phyloP scores from a whole-genome alignment of 148 eudicot genomes.

The Heliosperma pusillum region DNA sequence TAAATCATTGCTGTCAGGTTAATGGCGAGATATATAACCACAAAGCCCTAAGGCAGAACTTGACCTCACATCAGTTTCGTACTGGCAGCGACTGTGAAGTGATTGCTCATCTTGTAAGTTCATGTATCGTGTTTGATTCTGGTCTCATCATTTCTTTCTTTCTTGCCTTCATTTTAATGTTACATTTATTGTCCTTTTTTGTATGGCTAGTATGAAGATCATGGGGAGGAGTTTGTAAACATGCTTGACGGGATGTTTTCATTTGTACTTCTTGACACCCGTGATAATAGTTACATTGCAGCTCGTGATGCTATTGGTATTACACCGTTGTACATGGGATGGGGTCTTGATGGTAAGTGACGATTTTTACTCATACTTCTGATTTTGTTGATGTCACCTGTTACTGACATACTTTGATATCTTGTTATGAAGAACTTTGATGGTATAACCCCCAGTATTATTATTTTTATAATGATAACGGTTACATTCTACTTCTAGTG shows the following conservation, averaged over 20 bases:
- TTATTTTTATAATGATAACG: not conserved
- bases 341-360: conserved; percentile 93
- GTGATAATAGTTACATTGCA: conserved; percentile 82
- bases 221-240: conserved; percentile 87
- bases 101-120: conserved; percentile 87
- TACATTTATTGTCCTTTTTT: conserved; percentile 8
- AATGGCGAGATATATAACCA: conserved; percentile 95
- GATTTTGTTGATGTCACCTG: not conserved
- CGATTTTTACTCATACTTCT: conserved; percentile 7
- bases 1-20: conserved; percentile 44
- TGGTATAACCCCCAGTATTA: not conserved
- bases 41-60: conserved; percentile 53
- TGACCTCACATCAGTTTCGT: conserved; percentile 63
- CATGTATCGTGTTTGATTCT: conserved; percentile 4
- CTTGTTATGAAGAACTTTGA: conserved; percentile 2
- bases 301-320: conserved; percentile 92
- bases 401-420: not conserved
- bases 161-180: not conserved
- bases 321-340: conserved; percentile 87
- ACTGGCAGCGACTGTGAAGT: conserved; percentile 96
- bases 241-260: conserved; percentile 99
- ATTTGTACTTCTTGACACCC: conserved; percentile 90
- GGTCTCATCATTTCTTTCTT: conserved; percentile 2
- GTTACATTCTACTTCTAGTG: not conserved
- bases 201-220: conserved; percentile 62